Evolutionary conservation across 1,284 basidiomycete species (phyloP), one percentile per base, ranked within the genome.

Genomic region (Ustilago curta): DNA sequence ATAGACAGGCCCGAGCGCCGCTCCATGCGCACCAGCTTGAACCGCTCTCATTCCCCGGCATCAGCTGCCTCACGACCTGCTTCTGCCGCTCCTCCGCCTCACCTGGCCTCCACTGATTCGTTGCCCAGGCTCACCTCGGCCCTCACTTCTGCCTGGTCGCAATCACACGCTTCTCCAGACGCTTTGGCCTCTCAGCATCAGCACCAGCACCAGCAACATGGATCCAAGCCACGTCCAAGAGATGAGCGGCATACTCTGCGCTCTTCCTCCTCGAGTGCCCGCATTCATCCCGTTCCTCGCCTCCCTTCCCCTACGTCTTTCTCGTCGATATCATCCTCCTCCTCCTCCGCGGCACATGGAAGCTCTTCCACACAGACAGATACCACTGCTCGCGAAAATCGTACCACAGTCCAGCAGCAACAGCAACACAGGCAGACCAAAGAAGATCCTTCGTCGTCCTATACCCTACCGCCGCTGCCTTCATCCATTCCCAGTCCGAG

Each of bases 1-100:
- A 14, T 50, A n/a, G n/a, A 42, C 16, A 4, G 8, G 11, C 31
- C 32, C 27, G 39, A 54, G 31, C 45, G 44, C 44, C 35, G 62
- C 39, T 25, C 54, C 48, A 54, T 45, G 68, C 61, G 57, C 57
- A 25, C 43, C 9, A 70, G 62, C 62, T 54, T 55, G 62, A 62
- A 70, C 29, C 68, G 62, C 53, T 39, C 19, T 27, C 53, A 35
- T 6, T 19, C 45, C 49, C 53, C 48, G 27, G 3, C 27, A 21
- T n/a, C 37, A 32, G 32, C 52, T 11, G 21, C 53, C 35, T 37
- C 35, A 37, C 11, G 35, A 27, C 29, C 37, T 44, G 44, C 54
- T 12, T 16, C 44, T 5, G 14, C 4, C 43, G 35, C 29, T 12
- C 12, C n/a, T 16, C 27, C 40, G 7, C 11, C 47, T 7, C 14